phyloP scores from a whole-genome alignment of 805 yeast species.

The Myxozyma lipomycoides region DNA sequence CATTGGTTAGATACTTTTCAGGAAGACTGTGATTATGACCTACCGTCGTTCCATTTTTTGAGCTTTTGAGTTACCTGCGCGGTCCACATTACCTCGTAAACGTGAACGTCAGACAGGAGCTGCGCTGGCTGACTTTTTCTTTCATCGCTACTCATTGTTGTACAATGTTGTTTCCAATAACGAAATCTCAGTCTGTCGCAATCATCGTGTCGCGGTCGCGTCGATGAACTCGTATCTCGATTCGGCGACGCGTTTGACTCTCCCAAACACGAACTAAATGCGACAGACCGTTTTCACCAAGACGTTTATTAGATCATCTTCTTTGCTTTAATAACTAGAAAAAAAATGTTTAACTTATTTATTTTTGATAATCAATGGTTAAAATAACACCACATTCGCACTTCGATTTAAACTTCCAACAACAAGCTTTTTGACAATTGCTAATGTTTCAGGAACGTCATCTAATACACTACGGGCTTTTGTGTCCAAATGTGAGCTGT shows the following conservation, averaged over 20 bases:
- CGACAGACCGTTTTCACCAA: no score
- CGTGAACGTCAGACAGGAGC: constrained; percentile 17
- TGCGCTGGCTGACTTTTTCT: no score
- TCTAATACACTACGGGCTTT: constrained; percentile 21
- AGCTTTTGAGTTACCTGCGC: constrained; percentile 37
- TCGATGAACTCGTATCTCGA: no score
- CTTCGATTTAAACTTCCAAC: neutral
- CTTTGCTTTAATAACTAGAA: no score
- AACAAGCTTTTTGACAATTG: constrained; percentile 2
- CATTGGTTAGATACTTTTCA: neutral
- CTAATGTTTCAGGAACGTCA: constrained; percentile 23
- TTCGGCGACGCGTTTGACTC: no score
- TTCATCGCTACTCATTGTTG: no score
- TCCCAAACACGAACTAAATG: no score
- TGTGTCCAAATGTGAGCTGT: constrained; percentile 18
- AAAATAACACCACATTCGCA: neutral
- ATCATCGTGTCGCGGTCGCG: no score
- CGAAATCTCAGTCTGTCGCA: no score
- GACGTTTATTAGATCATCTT: no score
- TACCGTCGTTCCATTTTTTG: constrained; percentile 41
- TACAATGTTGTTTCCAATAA: no score
- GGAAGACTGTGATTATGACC: neutral
- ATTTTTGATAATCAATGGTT: constrained; percentile 2
- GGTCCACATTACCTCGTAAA: constrained; percentile 37
- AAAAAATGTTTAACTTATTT: no score